Evolutionary conservation across 768 basidiomycete species (phyloP), one percentile per base, ranked within the genome.

Genomic region (Gymnopilus dilepis): DNA sequence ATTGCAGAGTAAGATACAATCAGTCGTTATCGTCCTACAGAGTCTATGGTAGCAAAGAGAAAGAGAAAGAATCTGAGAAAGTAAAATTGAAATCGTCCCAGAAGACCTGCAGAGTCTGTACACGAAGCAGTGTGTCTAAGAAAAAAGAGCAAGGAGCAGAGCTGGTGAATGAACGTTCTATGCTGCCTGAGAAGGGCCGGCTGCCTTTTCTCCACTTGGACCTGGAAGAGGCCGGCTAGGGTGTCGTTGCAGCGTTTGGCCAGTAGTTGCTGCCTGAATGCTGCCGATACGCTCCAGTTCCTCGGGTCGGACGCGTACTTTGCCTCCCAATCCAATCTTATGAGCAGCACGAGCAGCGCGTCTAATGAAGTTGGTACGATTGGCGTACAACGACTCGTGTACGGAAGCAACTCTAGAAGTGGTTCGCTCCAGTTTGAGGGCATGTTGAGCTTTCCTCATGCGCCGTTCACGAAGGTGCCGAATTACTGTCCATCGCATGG

Each of bases 401-500:
- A 94, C 82, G 52, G 93, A 95, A n/a, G 91, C 91, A 21, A 86
- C 92, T 67, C 96, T 93, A 0, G 95, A 97, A 65, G 90, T 87
- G 26, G 94, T 97, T 70, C 95, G 91, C 48, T 84, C 85, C 60
- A 98, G 85, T 15, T 91, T 89, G 57, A 94, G 78, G 60, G 88
- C 71, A 22, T 67, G 62, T 26, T 74, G 70, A 28, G 78, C 72
- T 48, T 79, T 81, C 63, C 78, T 80, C 42, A 80, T 77, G 63
- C 83, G 84, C 62, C 90, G 88, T 59, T 84, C 80, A 62, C 93
- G 94, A 68, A 95, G 86, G 67, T 68, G 83, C 76, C 89, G 90
- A 84, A 98, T 96, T 70, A 95, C 79, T 8, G 94, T 96, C 8
- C 88, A 91, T 82, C 96, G 95, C 92, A 98, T 95, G 30, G 83